These are phyloP conservation scores for Penicillium polonicum DNA, from an alignment of 2,329 filamentous ascomycete species.

Conservation along the genomic window DNA sequence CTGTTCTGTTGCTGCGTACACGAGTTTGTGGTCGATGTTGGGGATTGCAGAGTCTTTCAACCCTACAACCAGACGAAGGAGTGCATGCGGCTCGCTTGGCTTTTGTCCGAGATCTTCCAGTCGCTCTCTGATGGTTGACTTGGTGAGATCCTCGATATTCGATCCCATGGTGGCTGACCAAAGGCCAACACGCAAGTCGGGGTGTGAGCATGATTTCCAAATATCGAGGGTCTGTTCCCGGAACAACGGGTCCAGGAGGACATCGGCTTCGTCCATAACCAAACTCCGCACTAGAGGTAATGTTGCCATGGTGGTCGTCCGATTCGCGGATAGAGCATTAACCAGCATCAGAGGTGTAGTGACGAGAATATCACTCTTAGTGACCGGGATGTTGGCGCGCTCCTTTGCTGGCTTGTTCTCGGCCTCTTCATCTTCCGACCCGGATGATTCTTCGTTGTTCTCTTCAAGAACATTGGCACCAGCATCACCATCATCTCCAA, in stretches of 20 bases:
- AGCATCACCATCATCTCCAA: conserved; percentile 48
- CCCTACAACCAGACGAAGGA: conserved; percentile 88
- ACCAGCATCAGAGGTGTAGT: conserved; percentile 77
- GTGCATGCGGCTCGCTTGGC: conserved; percentile 38
- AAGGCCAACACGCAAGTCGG: conserved; percentile 70
- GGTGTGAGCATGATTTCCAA: conserved; percentile 74
- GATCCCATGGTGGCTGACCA: conserved; percentile 99
- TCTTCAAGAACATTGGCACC: conserved; percentile 43
- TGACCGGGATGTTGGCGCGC: conserved; percentile 48
- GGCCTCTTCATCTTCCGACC: conserved; percentile 38
- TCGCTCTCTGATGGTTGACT: conserved; percentile 63
- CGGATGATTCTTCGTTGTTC: conserved; percentile 38
- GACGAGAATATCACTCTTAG: conserved; percentile 76
- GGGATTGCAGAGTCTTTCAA: conserved; percentile 94
- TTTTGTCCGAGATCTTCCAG: conserved; percentile 29
- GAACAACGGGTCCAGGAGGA: conserved; percentile 88
- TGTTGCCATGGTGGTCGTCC: conserved; percentile 45
- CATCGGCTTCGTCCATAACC: conserved; percentile 90
- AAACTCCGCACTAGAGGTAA: conserved; percentile 70
- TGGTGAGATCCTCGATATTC: conserved; percentile 77
- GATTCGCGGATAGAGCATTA: conserved; percentile 62
- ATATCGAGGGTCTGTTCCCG: conserved; percentile 81
- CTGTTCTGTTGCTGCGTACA: conserved; percentile 87
- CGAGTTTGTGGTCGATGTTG: conserved; percentile 83
- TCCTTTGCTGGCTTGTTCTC: conserved; percentile 26